Conservation (phyloP, 805 yeast species). For the Pichia exigua region DNA sequence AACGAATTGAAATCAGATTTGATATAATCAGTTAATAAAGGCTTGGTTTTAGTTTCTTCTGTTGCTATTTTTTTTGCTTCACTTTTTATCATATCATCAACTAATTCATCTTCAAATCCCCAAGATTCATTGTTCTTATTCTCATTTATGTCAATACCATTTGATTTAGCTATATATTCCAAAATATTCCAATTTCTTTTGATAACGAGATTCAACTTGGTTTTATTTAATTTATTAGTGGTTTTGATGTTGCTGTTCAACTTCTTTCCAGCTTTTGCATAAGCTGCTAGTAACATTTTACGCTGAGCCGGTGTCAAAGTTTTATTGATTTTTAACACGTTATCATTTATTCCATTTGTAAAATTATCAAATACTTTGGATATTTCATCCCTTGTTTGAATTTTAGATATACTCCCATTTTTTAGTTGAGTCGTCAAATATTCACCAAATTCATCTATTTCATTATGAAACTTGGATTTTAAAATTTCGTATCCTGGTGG, state of each 20-base stretch:
- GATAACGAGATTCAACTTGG: slow-evolving; percentile 7
- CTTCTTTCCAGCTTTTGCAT: slow-evolving; percentile 2
- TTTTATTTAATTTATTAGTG: neutral
- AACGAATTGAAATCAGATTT: slow-evolving; percentile 18
- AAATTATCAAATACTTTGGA: slow-evolving; percentile 8
- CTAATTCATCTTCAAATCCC: slow-evolving; percentile 5
- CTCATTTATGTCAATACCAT: slow-evolving; percentile 1
- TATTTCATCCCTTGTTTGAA: slow-evolving; percentile 2
- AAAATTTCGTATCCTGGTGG: slow-evolving; percentile 20
- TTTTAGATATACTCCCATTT: neutral
- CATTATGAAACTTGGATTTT: slow-evolving; percentile 13
- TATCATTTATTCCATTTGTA: neutral
- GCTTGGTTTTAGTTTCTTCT: neutral
- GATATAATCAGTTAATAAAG: neutral
- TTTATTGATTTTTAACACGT: neutral
- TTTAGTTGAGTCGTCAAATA: slow-evolving; percentile 1
- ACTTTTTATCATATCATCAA: neutral
- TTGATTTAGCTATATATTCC: neutral
- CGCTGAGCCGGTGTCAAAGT: neutral
- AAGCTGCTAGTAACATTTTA: slow-evolving; percentile 4
- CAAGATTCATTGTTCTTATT: neutral
- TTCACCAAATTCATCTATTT: slow-evolving; percentile 12
- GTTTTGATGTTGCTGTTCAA: neutral
- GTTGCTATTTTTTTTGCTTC: neutral
- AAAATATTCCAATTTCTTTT: slow-evolving; percentile 18